Conservation (phyloP, 805 yeast species). For the Cyberlindnera euphorbiae region DNA sequence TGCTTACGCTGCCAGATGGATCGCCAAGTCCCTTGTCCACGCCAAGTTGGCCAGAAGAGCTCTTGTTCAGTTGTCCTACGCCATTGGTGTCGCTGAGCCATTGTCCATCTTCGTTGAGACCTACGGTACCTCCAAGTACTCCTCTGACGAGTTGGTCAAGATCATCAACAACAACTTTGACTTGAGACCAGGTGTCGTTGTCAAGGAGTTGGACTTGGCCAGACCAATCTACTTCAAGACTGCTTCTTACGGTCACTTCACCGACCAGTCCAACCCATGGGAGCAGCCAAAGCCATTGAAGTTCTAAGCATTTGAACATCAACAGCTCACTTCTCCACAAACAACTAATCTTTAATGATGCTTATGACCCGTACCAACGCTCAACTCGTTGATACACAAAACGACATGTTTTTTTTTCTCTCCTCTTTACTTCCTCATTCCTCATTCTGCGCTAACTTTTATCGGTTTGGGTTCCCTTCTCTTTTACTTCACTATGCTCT, state of each 20-base stretch:
- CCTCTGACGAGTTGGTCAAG: slow-evolving; percentile 84
- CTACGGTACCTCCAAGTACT: slow-evolving; percentile 92
- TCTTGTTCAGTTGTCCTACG: slow-evolving; percentile 97
- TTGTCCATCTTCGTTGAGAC: slow-evolving; percentile 96
- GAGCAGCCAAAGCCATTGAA: slow-evolving; percentile 87
- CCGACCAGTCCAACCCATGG: slow-evolving; percentile 98
- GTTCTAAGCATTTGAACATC: slow-evolving; percentile 34
- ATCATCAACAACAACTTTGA: slow-evolving; percentile 94
- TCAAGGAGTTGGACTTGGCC: slow-evolving; percentile 92
- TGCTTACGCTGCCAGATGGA: slow-evolving; percentile 99
- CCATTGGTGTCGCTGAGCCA: slow-evolving; percentile 99
- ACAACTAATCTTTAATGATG: slow-evolving; percentile 13
- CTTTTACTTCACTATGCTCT: slow-evolving; percentile 1
- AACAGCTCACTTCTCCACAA: not conserved
- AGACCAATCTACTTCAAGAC: slow-evolving; percentile 99
- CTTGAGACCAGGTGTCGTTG: slow-evolving; percentile 99
- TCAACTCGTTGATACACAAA: slow-evolving; percentile 17
- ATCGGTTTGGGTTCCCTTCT: too few species aligned
- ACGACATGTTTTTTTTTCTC: too few species aligned
- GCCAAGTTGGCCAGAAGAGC: slow-evolving; percentile 97
- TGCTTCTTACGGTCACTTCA: slow-evolving; percentile 99
- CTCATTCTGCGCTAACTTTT: too few species aligned
- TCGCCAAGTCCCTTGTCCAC: slow-evolving; percentile 93
- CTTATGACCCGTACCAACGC: slow-evolving; percentile 15
- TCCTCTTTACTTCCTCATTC: too few species aligned